A percentile compares a stretch with the other conserved stretches of the same genome.
phyloP scores from a whole-genome alignment of 2,329 filamentous ascomycete genomes.

The Sodiomyces alkalinus region DNA sequence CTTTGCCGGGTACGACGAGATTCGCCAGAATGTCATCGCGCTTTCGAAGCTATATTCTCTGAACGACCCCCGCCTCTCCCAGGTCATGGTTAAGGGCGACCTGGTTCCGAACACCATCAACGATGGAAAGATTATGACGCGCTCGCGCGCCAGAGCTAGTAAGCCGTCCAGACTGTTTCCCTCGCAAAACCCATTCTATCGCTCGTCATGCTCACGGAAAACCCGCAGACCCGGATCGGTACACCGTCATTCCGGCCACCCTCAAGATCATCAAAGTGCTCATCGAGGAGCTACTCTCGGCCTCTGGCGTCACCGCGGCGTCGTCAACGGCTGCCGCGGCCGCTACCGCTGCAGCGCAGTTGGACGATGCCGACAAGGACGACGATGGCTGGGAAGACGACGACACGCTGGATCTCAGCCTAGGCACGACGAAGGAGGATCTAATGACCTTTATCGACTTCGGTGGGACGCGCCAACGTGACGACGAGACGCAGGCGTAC shows the following conservation, averaged over 20 bases:
- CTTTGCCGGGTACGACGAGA: slow-evolving; percentile 97
- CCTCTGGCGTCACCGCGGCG: slow-evolving; percentile 49
- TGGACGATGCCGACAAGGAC: slow-evolving; percentile 55
- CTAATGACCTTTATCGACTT: slow-evolving; percentile 64
- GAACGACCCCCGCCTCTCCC: slow-evolving; percentile 62
- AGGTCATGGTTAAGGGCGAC: slow-evolving; percentile 82
- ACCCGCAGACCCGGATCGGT: slow-evolving; percentile 69
- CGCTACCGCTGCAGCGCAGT: slow-evolving; percentile 33
- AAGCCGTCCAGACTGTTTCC: slow-evolving; percentile 16
- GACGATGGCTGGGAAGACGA: slow-evolving; percentile 84
- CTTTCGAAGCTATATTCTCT: slow-evolving; percentile 82
- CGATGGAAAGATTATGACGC: slow-evolving; percentile 73
- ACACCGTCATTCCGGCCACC: slow-evolving; percentile 71
- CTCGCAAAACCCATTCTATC: neutral
- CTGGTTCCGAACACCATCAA: slow-evolving; percentile 59
- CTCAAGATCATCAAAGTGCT: slow-evolving; percentile 95
- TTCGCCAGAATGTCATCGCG: slow-evolving; percentile 88
- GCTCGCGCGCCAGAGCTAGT: slow-evolving; percentile 78
- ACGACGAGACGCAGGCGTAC: slow-evolving; percentile 83
- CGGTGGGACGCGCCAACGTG: slow-evolving; percentile 47
- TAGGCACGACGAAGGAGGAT: slow-evolving; percentile 53
- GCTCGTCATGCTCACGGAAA: slow-evolving; percentile 11
- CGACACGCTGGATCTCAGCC: slow-evolving; percentile 60
- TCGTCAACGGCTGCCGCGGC: slow-evolving; percentile 46
- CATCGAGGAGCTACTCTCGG: slow-evolving; percentile 77